Evolutionary conservation across 192 early-diverging fungal genomes (phyloP).

Genomic region (Coemansia sp.): DNA sequence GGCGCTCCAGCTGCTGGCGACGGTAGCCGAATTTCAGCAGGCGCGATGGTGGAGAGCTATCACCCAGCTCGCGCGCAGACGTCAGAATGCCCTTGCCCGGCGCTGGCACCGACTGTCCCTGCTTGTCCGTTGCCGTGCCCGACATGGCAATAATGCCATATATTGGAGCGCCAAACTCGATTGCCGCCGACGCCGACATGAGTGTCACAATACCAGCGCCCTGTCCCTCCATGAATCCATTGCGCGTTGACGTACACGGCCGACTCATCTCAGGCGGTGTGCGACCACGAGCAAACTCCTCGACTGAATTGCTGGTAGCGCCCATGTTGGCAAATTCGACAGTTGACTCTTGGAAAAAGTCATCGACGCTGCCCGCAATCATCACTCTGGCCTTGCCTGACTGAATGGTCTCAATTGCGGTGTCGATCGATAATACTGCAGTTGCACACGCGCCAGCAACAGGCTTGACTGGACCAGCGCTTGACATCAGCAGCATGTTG

Average conservation of each 20-base stretch:
- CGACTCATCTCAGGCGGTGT: slow-evolving; percentile 88
- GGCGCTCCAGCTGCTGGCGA: slow-evolving; percentile 64
- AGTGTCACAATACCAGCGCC: slow-evolving; percentile 89
- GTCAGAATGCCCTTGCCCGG: slow-evolving; percentile 95
- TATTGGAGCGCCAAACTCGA: slow-evolving; percentile 93
- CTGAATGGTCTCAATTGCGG: slow-evolving; percentile 86
- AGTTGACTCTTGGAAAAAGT: slow-evolving; percentile 84
- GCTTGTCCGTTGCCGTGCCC: slow-evolving; percentile 93
- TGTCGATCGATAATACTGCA: slow-evolving; percentile 87
- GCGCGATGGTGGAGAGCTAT: slow-evolving; percentile 59
- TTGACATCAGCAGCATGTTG: slow-evolving; percentile 91
- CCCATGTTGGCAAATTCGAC: slow-evolving; percentile 98
- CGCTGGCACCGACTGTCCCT: slow-evolving; percentile 91
- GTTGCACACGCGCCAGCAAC: slow-evolving; percentile 91
- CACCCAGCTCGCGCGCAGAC: slow-evolving; percentile 75
- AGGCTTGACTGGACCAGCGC: slow-evolving; percentile 85
- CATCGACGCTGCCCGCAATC: slow-evolving; percentile 91
- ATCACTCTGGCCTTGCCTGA: slow-evolving; percentile 91
- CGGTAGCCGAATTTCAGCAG: slow-evolving; percentile 84
- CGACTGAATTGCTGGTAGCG: slow-evolving; percentile 82
- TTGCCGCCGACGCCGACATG: slow-evolving; percentile 85
- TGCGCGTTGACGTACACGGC: slow-evolving; percentile 86
- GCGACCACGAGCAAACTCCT: slow-evolving; percentile 87
- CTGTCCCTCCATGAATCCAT: slow-evolving; percentile 92
- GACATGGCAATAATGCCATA: slow-evolving; percentile 89